Conservation (phyloP, 2,329 filamentous ascomycete genomes). For the Aspergillus intermedius region DNA sequence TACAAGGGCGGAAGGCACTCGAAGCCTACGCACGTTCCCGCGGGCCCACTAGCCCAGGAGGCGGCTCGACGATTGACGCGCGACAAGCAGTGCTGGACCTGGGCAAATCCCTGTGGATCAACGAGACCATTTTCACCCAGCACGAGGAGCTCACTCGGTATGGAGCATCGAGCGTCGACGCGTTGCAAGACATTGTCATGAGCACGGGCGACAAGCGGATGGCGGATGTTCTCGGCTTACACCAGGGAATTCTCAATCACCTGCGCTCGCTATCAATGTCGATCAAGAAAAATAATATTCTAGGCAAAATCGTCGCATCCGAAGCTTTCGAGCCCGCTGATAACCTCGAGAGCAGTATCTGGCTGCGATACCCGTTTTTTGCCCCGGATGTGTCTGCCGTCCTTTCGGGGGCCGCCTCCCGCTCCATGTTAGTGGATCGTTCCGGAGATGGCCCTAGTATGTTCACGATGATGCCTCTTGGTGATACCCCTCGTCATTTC, state of each 20-base stretch:
- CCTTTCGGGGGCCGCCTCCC: conserved; percentile 53
- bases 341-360: conserved; percentile 56
- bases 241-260: conserved; percentile 55
- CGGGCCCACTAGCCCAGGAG: conserved; percentile 48
- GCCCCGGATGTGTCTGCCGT: conserved; percentile 65
- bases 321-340: conserved; percentile 70
- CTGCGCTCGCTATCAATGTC: conserved; percentile 70
- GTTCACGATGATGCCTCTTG: conserved; percentile 65
- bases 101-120: conserved; percentile 81
- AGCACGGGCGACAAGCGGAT: conserved; percentile 41
- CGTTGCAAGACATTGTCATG: conserved; percentile 34
- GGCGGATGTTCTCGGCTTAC: conserved; percentile 42
- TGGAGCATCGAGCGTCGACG: conserved; percentile 33
- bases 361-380: conserved; percentile 69
- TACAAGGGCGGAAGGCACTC: conserved; percentile 69
- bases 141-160: conserved; percentile 36
- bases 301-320: conserved; percentile 58
- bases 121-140: conserved; percentile 33
- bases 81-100: conserved; percentile 81
- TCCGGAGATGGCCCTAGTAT: conserved; percentile 45
- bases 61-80: conserved; percentile 37
- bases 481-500: conserved; percentile 68
- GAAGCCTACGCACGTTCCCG: conserved; percentile 65
- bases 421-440: conserved; percentile 41
- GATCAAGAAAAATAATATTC: conserved; percentile 75